Evolutionary conservation across 2,329 filamentous ascomycete species (phyloP), one percentile per base, ranked within the genome.

Genomic region (Colletotrichum kahawae): DNA sequence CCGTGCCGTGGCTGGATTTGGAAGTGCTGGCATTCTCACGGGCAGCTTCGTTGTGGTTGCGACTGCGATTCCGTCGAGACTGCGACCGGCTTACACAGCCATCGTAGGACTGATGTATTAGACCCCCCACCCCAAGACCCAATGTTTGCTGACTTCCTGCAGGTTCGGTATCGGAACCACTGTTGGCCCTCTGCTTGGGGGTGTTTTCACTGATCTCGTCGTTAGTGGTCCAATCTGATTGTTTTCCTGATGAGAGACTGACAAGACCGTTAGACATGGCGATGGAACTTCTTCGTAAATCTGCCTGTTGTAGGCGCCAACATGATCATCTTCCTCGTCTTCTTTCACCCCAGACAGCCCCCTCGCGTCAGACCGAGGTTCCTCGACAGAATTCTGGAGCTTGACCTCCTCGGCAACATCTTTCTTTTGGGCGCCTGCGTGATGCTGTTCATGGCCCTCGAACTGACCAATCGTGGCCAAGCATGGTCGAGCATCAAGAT

Each of bases 381-480:
- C 31, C 5, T 79, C 12, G 75, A 80, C 34, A 79, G 80, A 6
- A 56, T 83, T 24, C 31, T 81, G n/a, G 79, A 81, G 43, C 78
- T 84, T 4, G 82, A 83, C 67, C 80, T 87, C 1, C 70, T 84
- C 24, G 88, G 88, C 2, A 87, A 85, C 4, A 31, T 83, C 4
- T 81, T 88, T 13, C 85, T 90, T 70, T 79, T 89, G 4, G 84
- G 84, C 1, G 83, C 83, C 24, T 82, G 87, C 18, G 81, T 89
- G 64, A 85, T 87, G 79, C 78, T 88, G 8, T 82, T 90, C 72
- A 81, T 90, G 3, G 88, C 88, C 1, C 80, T 90, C 21, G 85
- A 89, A 68, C 87, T 83, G 82, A 86, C 87, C 21, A 84, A 86
- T 5, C 84, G 83, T 16, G 85, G 81, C 36, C 85, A 87, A 51